Percentiles rank a stretch among this genome's conserved stretches.
Evolutionary conservation across 305 asterid species (phyloP).

Genomic region (Vinca major): DNA sequence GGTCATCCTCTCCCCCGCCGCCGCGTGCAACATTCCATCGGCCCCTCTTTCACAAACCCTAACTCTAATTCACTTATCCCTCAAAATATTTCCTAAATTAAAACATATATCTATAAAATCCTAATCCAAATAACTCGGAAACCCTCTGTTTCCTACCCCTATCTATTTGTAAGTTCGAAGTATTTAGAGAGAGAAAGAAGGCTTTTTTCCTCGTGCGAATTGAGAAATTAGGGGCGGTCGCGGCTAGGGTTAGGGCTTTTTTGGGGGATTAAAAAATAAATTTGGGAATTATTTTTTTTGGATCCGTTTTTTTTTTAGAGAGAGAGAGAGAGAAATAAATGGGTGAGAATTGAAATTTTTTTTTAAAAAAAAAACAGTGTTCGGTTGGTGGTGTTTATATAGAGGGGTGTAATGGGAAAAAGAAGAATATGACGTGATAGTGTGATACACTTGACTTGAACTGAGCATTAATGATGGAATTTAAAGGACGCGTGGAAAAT

Average conservation of each 20-base stretch:
- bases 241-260: constrained; percentile 74
- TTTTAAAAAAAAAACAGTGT: too few species aligned
- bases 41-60: constrained; percentile 12
- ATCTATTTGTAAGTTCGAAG: constrained; percentile 10
- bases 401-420: too few species aligned
- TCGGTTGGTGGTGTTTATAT: too few species aligned
- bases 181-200: background rate
- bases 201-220: background rate
- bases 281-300: constrained; percentile 34
- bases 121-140: background rate
- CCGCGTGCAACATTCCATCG: constrained; percentile 43
- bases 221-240: constrained; percentile 23
- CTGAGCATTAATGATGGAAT: too few species aligned
- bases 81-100: constrained; percentile 1
- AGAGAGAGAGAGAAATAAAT: constrained; percentile 28
- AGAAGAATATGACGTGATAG: too few species aligned
- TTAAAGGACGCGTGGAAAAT: too few species aligned
- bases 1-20: constrained; percentile 48
- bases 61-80: constrained; percentile 20
- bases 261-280: constrained; percentile 38
- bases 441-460: too few species aligned
- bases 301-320: constrained; percentile 35
- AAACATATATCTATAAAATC: background rate
- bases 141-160: background rate
- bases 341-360: constrained; percentile 42